Conservation (phyloP, 176 grass and related monocot genomes). For the Musa beccarii region DNA sequence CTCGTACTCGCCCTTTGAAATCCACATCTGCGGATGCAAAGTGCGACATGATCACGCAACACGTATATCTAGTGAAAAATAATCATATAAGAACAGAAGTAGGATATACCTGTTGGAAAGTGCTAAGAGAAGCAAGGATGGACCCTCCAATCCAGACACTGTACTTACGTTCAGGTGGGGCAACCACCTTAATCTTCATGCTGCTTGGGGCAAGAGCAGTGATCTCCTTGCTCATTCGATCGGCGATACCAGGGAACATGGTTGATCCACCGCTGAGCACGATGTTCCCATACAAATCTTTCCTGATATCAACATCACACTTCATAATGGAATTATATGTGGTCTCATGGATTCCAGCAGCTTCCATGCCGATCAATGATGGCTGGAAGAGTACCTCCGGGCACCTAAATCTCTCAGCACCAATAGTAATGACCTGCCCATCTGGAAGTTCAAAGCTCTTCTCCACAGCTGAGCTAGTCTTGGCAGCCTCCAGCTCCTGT, state of each 20-base stretch:
- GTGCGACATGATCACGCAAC: neutral
- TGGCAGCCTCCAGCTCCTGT: slow-evolving; percentile 12
- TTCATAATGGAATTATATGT: slow-evolving; percentile 13
- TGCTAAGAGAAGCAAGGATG: slow-evolving; percentile 7
- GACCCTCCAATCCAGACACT: slow-evolving; percentile 16
- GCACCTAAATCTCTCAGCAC: slow-evolving; percentile 9
- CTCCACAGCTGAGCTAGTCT: slow-evolving; percentile 5
- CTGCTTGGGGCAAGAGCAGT: slow-evolving; percentile 13
- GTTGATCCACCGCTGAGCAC: slow-evolving; percentile 11
- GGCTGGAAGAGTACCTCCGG: slow-evolving; percentile 11
- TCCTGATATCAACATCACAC: slow-evolving; percentile 13
- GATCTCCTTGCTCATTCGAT: slow-evolving; percentile 13
- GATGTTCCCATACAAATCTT: slow-evolving; percentile 9
- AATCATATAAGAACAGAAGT: neutral
- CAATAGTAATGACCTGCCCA: slow-evolving; percentile 11
- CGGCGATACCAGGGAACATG: slow-evolving; percentile 7
- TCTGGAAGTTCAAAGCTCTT: slow-evolving; percentile 12
- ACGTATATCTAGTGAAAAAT: neutral
- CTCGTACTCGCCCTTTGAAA: slow-evolving; percentile 6
- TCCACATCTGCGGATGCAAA: slow-evolving; percentile 3
- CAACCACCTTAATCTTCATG: slow-evolving; percentile 14
- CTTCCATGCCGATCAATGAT: slow-evolving; percentile 6
- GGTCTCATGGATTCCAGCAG: slow-evolving; percentile 15
- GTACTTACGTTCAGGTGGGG: slow-evolving; percentile 6
- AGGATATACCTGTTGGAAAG: slow-evolving; percentile 11